Base-by-base conservation (phyloP, 345 rosid genomes). In the Balakata baccata region DNA sequence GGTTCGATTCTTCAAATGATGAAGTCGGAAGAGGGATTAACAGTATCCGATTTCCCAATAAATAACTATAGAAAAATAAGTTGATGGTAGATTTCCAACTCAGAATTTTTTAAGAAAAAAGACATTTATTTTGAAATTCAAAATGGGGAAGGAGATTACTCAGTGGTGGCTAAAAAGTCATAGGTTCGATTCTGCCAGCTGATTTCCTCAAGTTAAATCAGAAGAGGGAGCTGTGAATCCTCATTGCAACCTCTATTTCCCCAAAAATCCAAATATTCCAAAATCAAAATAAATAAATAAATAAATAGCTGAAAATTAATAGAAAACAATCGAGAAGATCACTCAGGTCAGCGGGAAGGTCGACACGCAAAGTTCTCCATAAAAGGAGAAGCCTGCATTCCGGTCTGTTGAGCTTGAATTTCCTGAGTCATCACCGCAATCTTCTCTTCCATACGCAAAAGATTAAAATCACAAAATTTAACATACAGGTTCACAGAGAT, bases 381-480 rank as follows among this genome's bases (percentile, higher is more conserved):
- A 43, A 20, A 16, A 61, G 53, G 73, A 84, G 84, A 83, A 83
- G 77, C 89, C 84, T 89, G 91, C 81, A 83, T 88, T 93, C 97
- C 93, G 98, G 97, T 93, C 98, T 93, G 98, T 93, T 93, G 97
- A 93, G 98, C 98, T 93, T 90, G 98, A 90, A 90, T 75, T 73
- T 81, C 81, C 78, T 74, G 81, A 80, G 94, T 93, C 98, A 52
- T 92, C 98, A 86, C 79, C 0, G 92, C 91, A 80, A 89, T 58
- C 83, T 77, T 56, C 23, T 43, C 80, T 50, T 65, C 6, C 20
- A 0, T 8, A 49, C 52, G 0, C 57, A 63, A 11, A 34, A 5
- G 11, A 11, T 16, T 9, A 63, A 39, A 53, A 6, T 0, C 0
- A 1, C 8, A 11, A 37, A 12, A 6, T 22, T 1, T 12, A 11